These are phyloP conservation scores for Annulohypoxylon bovei DNA, from an alignment of 495 filamentous ascomycete genomes.

Conservation along the genomic window DNA sequence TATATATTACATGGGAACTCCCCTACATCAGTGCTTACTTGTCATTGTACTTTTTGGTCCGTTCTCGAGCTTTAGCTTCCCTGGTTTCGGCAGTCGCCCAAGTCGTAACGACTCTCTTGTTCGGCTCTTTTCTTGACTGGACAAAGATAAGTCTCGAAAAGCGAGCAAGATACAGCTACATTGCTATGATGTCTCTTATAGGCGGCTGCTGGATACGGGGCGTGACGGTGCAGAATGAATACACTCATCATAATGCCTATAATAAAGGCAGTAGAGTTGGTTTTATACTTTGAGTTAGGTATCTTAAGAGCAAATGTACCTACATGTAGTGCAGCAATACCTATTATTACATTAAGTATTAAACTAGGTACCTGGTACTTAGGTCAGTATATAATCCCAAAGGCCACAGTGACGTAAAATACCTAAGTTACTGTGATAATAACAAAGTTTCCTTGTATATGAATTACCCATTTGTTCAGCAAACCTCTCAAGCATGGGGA, in stretches of 20 bases:
- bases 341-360: too few relatives aligned
- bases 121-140: conserved; percentile 15
- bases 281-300: too few relatives aligned
- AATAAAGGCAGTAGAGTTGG: too few relatives aligned
- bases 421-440: too few relatives aligned
- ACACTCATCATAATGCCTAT: conserved; percentile 24
- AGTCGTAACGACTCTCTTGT: conserved; percentile 13
- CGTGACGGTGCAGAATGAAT: conserved; percentile 9
- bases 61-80: conserved; percentile 17
- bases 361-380: too few relatives aligned
- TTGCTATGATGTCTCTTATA: conserved; percentile 11
- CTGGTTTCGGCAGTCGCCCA: conserved; percentile 12
- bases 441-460: too few relatives aligned
- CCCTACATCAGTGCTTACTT: conserved; percentile 15
- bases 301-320: too few relatives aligned
- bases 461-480: too few relatives aligned
- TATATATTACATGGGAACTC: conserved; percentile 11
- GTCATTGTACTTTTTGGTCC: conserved; percentile 15
- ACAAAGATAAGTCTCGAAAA: conserved; percentile 7
- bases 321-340: too few relatives aligned
- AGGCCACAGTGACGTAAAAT: too few relatives aligned
- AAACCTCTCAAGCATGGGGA: too few relatives aligned
- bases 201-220: conserved; percentile 20
- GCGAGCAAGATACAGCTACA: conserved; percentile 15
- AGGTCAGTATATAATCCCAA: too few relatives aligned